Evolutionary conservation across 129 eudicot species (phyloP), one percentile per base, ranked within the genome.

Genomic region (Lonicera japonica): DNA sequence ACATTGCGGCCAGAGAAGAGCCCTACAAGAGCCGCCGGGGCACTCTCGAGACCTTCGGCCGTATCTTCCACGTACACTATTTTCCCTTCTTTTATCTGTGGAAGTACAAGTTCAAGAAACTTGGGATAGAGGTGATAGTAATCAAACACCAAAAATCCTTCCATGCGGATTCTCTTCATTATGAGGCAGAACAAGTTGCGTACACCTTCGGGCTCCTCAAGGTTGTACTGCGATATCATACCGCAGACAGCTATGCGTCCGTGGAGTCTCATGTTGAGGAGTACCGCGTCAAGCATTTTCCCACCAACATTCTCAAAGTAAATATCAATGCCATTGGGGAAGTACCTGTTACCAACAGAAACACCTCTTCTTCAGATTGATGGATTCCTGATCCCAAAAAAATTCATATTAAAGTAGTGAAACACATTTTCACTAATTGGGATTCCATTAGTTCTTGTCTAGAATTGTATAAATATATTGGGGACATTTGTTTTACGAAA

Each of bases 221-320:
- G 61, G 65, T 79, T 82, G 77, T 79, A 79, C 59, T 82, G 89
- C 56, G 95, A 86, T 59, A 86, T 82, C 89, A 86, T 67, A 39
- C 89, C 82, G 22, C 86, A 82, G 6, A 60, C 82, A 8, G 86
- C 77, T 52, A 85, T 78, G 0, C 85, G 82, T 2, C 86, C 82
- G 25, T 71, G 58, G 14, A 52, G 7, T 70, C 70, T 82, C 83
- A 82, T 82, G 73, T 86, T 86, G 16, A 69, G 40, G 17, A 86
- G 79, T 5, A 76, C 89, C 0, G 95, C 89, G 13, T 86, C 89
- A 34, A 86, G 79, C 89, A 86, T 79, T 77, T 82, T 79, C 36
- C 89, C 89, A n/a, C 89, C 82, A 1, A 86, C 94, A 21, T 82
- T 86, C 63, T 86, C 86, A 40, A 82, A 81, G 60, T 82, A 86